Evolutionary conservation across 371 early-diverging fungal genomes (phyloP), one percentile per base, ranked within the genome.

Genomic region (Chytridiales sp.): DNA sequence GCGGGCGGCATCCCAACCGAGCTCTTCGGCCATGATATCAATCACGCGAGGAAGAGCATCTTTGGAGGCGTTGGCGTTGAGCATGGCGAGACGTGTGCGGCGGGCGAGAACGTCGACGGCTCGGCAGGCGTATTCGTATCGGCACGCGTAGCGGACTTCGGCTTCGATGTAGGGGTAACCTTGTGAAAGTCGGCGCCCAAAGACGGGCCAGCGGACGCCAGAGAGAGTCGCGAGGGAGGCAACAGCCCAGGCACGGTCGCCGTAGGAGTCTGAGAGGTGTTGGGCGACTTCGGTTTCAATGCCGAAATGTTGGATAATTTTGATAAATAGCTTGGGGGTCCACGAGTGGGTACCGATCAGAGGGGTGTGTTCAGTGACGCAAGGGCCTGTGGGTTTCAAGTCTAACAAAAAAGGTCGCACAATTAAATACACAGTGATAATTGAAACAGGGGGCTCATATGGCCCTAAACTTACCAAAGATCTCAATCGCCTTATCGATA

Each of bases 91-190:
- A 27, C 98, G 87, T 29, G 90, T 88, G 53, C 99, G 91, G 42
- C 98, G 90, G 27, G 89, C 95, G 30, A 99, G 70, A 22, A 98
- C 94, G 77, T 99, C 97, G 38, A 94, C 91, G 9, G 88, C 89
- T 22, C 90, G 95, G 67, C 90, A 82, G 3, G 99, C 99, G 70
- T 90, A 92, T 77, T 99, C 99, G 69, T 91, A 79, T 61, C 88
- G 85, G 47, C 89, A 87, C 24, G 94, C 90, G 70, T 98, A 98
- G 13, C 92, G 84, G 11, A 99, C 88, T 78, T 99, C 99, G 32
- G 96, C 92, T 63, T 94, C 94, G 35, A 95, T 85, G 68, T 92
- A 98, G 34, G 94, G 94, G 70, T 98, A 95, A 32, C 85, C 84
- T 22, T 80, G 81, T n/a, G 85, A 82, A 31, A 99, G 69, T 39